Conservation (phyloP, 1,284 basidiomycete genomes). For the Coniferiporia weirii region DNA sequence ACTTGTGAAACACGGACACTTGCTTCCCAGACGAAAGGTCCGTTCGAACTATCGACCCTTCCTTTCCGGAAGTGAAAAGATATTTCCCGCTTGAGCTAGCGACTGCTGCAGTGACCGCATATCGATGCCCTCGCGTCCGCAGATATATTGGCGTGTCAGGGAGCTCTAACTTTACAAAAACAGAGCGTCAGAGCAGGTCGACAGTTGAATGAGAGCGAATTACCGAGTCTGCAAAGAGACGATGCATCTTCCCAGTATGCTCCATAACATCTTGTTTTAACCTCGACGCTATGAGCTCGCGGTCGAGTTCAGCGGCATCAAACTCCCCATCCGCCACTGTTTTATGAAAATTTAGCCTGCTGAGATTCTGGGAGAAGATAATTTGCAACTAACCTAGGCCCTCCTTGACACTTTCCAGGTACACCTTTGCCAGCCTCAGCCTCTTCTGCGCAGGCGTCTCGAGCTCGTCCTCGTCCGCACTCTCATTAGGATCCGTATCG, state of each 20-base stretch:
- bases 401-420: conserved; percentile 82
- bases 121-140: conserved; percentile 68
- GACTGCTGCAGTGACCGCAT: conserved; percentile 73
- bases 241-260: conserved; percentile 79
- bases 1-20: conserved; percentile 54
- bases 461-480: conserved; percentile 74
- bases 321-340: conserved; percentile 72
- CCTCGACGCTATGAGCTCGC: conserved; percentile 84
- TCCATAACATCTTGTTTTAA: conserved; percentile 87
- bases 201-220: conserved; percentile 24
- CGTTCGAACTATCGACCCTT: conserved; percentile 82
- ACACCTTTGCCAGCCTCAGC: conserved; percentile 84
- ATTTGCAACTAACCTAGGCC: conserved; percentile 52
- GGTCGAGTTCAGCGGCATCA: conserved; percentile 92
- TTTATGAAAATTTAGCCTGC: conserved; percentile 2
- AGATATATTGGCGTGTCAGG: conserved; percentile 39
- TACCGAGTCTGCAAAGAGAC: conserved; percentile 72
- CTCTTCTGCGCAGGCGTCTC: conserved; percentile 96
- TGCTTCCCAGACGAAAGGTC: conserved; percentile 61
- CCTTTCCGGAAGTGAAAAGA: conserved; percentile 82
- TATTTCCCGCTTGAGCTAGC: conserved; percentile 62
- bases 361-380: neutral
- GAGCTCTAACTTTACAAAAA: conserved; percentile 42
- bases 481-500: conserved; percentile 52
- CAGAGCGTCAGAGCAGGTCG: conserved; percentile 20